phyloP scores from a whole-genome alignment of 805 yeast species.

The Hanseniaspora pseudoguilliermondii region DNA sequence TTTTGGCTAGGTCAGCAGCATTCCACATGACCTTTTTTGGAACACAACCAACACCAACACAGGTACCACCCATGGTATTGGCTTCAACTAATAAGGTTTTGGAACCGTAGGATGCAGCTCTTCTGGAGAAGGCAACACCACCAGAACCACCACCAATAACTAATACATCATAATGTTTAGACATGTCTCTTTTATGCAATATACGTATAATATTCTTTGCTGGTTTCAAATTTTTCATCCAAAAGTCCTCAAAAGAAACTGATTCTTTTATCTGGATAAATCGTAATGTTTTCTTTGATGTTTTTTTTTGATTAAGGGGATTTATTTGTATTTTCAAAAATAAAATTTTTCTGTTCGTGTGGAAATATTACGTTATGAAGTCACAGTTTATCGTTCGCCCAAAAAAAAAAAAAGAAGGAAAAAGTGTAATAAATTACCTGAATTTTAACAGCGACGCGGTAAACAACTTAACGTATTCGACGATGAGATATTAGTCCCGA shows the following conservation, averaged over 20 bases:
- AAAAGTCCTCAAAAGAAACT: background rate
- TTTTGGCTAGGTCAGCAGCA: constrained; percentile 78
- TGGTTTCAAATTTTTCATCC: background rate
- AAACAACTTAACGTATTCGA: too few species aligned
- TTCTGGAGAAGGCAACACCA: constrained; percentile 95
- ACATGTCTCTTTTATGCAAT: constrained; percentile 32
- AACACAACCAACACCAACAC: constrained; percentile 98
- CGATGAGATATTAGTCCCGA: too few species aligned
- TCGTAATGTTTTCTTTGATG: too few species aligned
- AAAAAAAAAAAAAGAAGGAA: too few species aligned
- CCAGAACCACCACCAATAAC: constrained; percentile 99
- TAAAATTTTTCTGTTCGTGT: too few species aligned
- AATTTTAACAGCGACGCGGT: too few species aligned
- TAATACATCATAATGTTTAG: constrained; percentile 70
- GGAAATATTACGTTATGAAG: too few species aligned
- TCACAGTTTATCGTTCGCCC: too few species aligned
- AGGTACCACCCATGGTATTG: constrained; percentile 84
- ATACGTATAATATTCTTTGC: constrained; percentile 1
- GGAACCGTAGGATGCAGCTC: constrained; percentile 91
- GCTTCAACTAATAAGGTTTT: constrained; percentile 74
- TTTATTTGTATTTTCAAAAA: too few species aligned
- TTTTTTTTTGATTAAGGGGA: too few species aligned
- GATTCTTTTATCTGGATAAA: background rate
- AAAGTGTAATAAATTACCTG: too few species aligned
- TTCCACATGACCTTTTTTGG: constrained; percentile 99